Evolutionary conservation across 805 yeast genomes (phyloP).

Genomic region (Jamesozyma gamospora): DNA sequence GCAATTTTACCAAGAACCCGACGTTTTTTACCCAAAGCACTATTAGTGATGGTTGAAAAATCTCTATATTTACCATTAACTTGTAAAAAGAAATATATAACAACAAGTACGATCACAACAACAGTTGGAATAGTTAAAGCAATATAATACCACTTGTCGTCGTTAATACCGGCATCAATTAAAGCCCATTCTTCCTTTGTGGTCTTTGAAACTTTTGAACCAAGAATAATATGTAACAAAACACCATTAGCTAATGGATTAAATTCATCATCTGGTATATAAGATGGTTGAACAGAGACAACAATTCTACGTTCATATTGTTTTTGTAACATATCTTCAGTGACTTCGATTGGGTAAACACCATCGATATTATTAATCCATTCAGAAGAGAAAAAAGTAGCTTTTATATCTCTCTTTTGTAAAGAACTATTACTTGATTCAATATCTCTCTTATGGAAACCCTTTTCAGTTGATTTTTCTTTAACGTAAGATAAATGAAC

Average conservation of each 20-base stretch:
- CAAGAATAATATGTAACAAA: conserved; percentile 34
- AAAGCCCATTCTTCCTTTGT: conserved; percentile 35
- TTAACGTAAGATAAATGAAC: conserved; percentile 58
- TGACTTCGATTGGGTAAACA: conserved; percentile 48
- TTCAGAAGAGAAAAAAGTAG: conserved; percentile 56
- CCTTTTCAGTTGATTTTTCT: conserved; percentile 46
- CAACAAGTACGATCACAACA: conserved; percentile 48
- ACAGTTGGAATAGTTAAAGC: conserved; percentile 60
- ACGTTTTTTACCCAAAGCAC: conserved; percentile 29
- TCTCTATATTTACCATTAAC: conserved; percentile 49
- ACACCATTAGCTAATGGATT: conserved; percentile 44
- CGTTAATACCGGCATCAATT: conserved; percentile 37
- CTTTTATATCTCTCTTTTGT: conserved; percentile 34
- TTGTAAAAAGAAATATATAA: conserved; percentile 55
- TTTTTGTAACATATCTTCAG: conserved; percentile 55
- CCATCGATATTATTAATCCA: conserved; percentile 64
- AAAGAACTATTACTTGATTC: conserved; percentile 27
- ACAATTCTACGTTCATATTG: conserved; percentile 45
- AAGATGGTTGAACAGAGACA: conserved; percentile 66
- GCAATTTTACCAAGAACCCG: conserved; percentile 34
- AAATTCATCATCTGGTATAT: conserved; percentile 56
- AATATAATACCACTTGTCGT: conserved; percentile 47
- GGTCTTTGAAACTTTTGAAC: conserved; percentile 34
- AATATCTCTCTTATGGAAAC: conserved; percentile 41
- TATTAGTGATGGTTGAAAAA: conserved; percentile 34